Percentiles rank a stretch among this genome's conserved stretches.
These are phyloP conservation scores for Monosporozyma siamensis DNA, from an alignment of 805 yeast species.

Conservation along the genomic window DNA sequence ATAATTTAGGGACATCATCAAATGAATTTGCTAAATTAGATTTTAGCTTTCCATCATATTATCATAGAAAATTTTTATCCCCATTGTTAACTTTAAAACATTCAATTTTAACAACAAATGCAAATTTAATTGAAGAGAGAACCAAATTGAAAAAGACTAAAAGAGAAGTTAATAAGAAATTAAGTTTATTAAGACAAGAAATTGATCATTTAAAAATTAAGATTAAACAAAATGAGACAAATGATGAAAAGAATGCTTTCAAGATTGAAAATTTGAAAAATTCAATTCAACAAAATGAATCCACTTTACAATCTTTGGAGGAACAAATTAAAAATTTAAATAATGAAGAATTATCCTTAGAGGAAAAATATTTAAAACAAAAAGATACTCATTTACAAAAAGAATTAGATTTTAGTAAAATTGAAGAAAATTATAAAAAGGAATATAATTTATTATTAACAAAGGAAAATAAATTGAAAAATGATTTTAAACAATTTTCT, in stretches of 20 bases:
- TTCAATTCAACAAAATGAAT: slow-evolving; percentile 31
- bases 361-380: slow-evolving; percentile 29
- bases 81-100: slow-evolving; percentile 59
- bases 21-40: slow-evolving; percentile 21
- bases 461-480: slow-evolving; percentile 12
- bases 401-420: slow-evolving; percentile 26
- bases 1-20: slow-evolving; percentile 4
- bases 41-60: slow-evolving; percentile 28
- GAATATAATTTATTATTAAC: slow-evolving; percentile 2
- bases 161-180: slow-evolving; percentile 48
- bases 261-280: slow-evolving; percentile 44
- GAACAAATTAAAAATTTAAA: slow-evolving; percentile 11
- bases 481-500: slow-evolving; percentile 17
- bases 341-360: slow-evolving; percentile 20
- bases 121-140: slow-evolving; percentile 48
- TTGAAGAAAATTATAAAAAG: slow-evolving; percentile 15
- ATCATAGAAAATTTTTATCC: slow-evolving; percentile 36
- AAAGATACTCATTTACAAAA: slow-evolving; percentile 31
- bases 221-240: slow-evolving; percentile 39
- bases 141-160: slow-evolving; percentile 46
- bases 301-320: slow-evolving; percentile 21
- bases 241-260: slow-evolving; percentile 48
- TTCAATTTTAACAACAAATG: slow-evolving; percentile 55
- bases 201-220: slow-evolving; percentile 44
- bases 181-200: slow-evolving; percentile 44